Evolutionary conservation across 2,329 filamentous ascomycete species (phyloP).

Genomic region (Botrytis paeoniae): DNA sequence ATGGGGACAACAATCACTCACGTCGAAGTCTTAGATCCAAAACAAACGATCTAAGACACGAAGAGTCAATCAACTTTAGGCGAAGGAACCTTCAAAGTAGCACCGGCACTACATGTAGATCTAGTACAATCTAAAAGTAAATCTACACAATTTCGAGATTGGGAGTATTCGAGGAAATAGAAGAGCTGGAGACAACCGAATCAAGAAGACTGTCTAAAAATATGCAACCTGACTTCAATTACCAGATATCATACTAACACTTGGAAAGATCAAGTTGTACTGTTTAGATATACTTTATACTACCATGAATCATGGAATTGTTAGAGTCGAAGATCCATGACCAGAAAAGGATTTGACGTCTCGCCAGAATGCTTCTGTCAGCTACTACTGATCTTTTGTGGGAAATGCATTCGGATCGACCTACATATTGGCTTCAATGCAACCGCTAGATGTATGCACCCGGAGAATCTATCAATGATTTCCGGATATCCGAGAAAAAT

Average conservation of each 20-base stretch:
- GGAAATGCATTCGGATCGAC: not conserved
- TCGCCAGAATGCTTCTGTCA: not conserved
- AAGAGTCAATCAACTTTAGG: conserved; percentile 1
- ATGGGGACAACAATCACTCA: not conserved
- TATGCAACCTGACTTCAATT: not conserved
- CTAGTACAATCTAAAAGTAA: not conserved
- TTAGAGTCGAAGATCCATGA: not conserved
- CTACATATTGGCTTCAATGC: not conserved
- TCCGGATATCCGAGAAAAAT: not conserved
- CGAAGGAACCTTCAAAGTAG: not conserved
- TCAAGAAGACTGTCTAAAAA: not conserved
- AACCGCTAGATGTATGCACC: not conserved
- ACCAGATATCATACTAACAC: not conserved
- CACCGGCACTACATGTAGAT: conserved; percentile 8
- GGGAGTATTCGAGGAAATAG: not conserved
- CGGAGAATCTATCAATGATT: not conserved
- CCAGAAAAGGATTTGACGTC: no score
- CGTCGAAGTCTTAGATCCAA: conserved; percentile 9
- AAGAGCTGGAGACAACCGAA: not conserved
- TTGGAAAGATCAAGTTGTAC: not conserved
- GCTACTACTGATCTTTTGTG: not conserved
- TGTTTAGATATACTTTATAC: not conserved
- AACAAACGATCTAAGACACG: conserved; percentile 13
- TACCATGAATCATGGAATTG: not conserved
- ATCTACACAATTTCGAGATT: not conserved